Evolutionary conservation across 805 yeast species (phyloP), one percentile per base, ranked within the genome.

Genomic region (Cyberlindnera amylophila): DNA sequence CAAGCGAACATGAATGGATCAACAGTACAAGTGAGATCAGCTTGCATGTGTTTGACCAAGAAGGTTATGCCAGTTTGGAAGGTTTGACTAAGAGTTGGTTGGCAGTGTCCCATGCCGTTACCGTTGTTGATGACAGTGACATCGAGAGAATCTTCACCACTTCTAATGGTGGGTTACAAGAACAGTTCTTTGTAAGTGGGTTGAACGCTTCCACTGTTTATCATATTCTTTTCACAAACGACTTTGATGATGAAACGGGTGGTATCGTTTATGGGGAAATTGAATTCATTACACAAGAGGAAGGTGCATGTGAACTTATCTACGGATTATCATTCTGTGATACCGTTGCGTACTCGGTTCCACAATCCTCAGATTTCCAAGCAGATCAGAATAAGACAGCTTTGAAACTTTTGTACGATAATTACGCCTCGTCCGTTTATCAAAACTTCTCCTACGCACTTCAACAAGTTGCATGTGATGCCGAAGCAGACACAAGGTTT

Each of bases 281-380:
- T 32, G 60, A 62, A 29, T 86, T 91, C 45, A 72, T 75, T 32
- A 78, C 87, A 2, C 62, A 75, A 61, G 62, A 61, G 19, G 58
- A 70, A 2, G 65, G 68, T 15, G 74, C 86, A 2, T 91, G 99
- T 60, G 77, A 82, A 46, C 64, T 90, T 37, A 75, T 89, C 14
- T 87, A 77, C 58, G 84, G 78, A 45, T 68, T 91, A 45, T 80
- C 76, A 3, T 89, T 89, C 55, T 91, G 99, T 62, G 62, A 70
- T 24, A 75, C 77, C 35, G 95, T 91, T 18, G 93, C 96, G 1
- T 91, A 90, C 63, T 74, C 96, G 0, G 96, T 86, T 0, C 98
- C 98, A 0, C 70, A 66, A 23, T 62, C 75, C 1, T 47, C 67
- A 1, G 46, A 57, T 4, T 65, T 64, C 24, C 61, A 63, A 2